Percentiles rank a stretch among this genome's conserved stretches.
Conservation (phyloP, 176 grass and related monocot genomes). For the Carex cristatella region DNA sequence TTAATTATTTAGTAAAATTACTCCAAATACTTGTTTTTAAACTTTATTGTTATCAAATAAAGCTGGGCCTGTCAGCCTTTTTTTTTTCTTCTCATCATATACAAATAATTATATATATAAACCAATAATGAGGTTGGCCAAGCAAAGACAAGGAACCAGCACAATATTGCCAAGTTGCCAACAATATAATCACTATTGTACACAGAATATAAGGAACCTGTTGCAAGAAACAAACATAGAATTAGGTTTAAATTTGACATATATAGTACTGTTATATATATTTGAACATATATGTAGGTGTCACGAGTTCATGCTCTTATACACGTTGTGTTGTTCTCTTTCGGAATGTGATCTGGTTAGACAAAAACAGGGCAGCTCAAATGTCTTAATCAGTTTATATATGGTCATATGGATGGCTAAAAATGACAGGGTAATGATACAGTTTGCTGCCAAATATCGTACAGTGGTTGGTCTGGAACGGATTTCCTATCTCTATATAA, state of each 20-base stretch:
- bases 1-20: not conserved
- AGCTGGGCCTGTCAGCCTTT: not conserved
- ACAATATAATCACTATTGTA: not conserved
- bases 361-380: not conserved
- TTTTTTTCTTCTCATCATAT: not conserved
- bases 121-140: not conserved
- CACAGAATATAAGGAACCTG: not conserved
- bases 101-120: not conserved
- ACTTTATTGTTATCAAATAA: not conserved
- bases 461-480: not conserved
- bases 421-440: not conserved
- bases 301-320: constrained; percentile 9
- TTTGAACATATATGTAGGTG: not conserved
- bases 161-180: not conserved
- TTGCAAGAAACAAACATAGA: not conserved
- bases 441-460: not conserved
- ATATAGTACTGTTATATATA: not conserved
- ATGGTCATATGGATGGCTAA: not conserved
- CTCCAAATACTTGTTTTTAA: not conserved
- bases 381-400: not conserved
- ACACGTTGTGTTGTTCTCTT: not conserved
- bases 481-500: not conserved
- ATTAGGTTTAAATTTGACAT: not conserved
- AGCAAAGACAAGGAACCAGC: constrained; percentile 10
- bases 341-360: not conserved